phyloP scores from a whole-genome alignment of 2,329 filamentous ascomycete genomes.

The Talaromyces verruculosus region DNA sequence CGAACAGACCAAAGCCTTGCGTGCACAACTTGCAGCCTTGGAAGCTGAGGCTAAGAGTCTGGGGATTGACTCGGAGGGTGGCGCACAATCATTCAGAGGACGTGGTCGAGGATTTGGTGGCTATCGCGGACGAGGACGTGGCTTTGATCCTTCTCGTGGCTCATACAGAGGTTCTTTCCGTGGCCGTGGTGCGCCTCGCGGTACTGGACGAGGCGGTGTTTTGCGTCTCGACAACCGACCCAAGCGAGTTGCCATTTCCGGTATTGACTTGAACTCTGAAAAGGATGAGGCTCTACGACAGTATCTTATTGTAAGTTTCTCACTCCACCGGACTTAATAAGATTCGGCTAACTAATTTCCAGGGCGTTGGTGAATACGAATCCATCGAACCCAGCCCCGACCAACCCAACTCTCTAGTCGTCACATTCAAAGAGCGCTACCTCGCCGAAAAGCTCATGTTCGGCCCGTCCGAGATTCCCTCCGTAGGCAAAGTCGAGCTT shows the following conservation, averaged over 20 bases:
- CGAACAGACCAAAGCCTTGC: constrained; percentile 54
- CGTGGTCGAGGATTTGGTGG: constrained; percentile 32
- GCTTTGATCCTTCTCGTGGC: constrained; percentile 41
- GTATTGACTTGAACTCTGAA: constrained; percentile 48
- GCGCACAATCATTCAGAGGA: constrained; percentile 29
- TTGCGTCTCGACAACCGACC: constrained; percentile 61
- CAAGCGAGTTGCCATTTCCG: constrained; percentile 53
- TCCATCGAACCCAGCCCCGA: constrained; percentile 45
- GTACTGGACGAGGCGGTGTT: constrained; percentile 49
- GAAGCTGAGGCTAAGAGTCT: constrained; percentile 57
- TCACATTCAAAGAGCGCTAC: constrained; percentile 51
- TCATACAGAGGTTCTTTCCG: constrained; percentile 43
- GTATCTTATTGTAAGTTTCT: constrained; percentile 51
- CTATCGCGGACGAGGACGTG: constrained; percentile 45
- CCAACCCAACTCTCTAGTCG: constrained; percentile 41
- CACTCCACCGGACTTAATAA: no score
- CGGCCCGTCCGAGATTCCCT: constrained; percentile 49
- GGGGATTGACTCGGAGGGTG: constrained; percentile 49
- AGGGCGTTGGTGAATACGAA: constrained; percentile 50
- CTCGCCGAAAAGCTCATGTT: constrained; percentile 58
- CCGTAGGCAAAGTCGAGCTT: constrained; percentile 55
- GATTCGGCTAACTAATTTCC: constrained; percentile 23
- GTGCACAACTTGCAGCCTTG: constrained; percentile 55
- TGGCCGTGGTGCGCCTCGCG: constrained; percentile 42
- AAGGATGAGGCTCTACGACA: constrained; percentile 58